These are phyloP conservation scores for Candida dajiaensis DNA, from an alignment of 805 yeast species.

Conservation along the genomic window DNA sequence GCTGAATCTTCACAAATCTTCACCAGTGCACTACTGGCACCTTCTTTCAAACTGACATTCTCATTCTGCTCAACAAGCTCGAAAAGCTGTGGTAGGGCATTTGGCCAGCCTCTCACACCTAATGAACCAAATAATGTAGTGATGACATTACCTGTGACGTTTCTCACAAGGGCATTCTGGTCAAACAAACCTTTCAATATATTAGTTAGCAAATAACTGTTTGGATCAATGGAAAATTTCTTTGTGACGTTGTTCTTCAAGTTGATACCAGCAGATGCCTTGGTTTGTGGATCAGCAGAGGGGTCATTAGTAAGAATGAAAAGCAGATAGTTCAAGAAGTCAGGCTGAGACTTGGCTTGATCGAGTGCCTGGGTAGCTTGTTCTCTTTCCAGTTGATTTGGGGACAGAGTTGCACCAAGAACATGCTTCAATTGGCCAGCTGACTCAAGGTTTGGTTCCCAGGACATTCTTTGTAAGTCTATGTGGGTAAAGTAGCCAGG, in stretches of 20 bases:
- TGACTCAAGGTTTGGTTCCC: slow-evolving; percentile 65
- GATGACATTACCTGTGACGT: slow-evolving; percentile 86
- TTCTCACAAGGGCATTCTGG: slow-evolving; percentile 58
- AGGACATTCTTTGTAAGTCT: slow-evolving; percentile 33
- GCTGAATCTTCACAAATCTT: slow-evolving; percentile 90
- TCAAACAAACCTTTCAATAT: slow-evolving; percentile 46
- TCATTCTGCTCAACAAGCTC: slow-evolving; percentile 46
- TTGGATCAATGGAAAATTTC: slow-evolving; percentile 26
- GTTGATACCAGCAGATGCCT: slow-evolving; percentile 86
- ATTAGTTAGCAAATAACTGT: slow-evolving; percentile 29
- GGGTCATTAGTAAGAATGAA: slow-evolving; percentile 56
- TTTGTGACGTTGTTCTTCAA: slow-evolving; percentile 70
- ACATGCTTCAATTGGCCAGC: slow-evolving; percentile 60
- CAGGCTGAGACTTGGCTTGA: slow-evolving; percentile 65
- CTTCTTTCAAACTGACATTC: slow-evolving; percentile 41
- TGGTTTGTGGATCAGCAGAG: slow-evolving; percentile 43
- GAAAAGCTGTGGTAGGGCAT: slow-evolving; percentile 60
- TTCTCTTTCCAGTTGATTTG: slow-evolving; percentile 45
- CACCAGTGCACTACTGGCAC: slow-evolving; percentile 74
- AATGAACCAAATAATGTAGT: slow-evolving; percentile 69
- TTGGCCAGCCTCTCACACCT: slow-evolving; percentile 73
- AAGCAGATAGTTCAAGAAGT: slow-evolving; percentile 75
- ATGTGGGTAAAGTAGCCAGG: neutral
- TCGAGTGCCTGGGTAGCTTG: slow-evolving; percentile 70
- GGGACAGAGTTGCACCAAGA: slow-evolving; percentile 66